These are phyloP conservation scores for Leccinum obscurum DNA, from an alignment of 768 basidiomycete genomes.

Conservation along the genomic window DNA sequence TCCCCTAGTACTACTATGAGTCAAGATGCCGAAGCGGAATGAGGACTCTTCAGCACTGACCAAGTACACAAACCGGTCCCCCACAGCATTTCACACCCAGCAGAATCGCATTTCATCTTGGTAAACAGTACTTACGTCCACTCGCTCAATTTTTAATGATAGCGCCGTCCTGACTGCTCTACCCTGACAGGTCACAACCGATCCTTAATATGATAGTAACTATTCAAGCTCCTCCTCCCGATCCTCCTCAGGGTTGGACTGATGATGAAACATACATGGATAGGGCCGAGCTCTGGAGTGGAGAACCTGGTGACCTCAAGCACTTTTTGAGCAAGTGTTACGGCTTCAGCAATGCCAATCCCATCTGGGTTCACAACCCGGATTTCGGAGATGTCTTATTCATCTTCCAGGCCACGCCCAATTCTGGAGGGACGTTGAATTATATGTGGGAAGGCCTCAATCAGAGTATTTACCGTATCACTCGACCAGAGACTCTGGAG, in stretches of 20 bases:
- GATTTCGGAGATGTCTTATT: background rate
- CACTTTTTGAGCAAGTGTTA: background rate
- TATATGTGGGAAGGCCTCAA: background rate
- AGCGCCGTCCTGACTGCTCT: background rate
- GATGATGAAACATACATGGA: background rate
- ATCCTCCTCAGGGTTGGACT: constrained; percentile 3
- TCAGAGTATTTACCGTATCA: background rate
- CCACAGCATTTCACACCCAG: no score
- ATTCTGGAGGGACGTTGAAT: background rate
- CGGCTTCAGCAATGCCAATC: background rate
- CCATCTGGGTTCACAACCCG: background rate
- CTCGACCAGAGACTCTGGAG: background rate
- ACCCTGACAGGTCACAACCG: background rate
- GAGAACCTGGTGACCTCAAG: background rate
- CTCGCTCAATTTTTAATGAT: background rate
- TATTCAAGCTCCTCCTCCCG: background rate
- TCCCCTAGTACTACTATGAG: no score
- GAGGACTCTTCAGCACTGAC: no score
- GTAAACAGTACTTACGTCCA: background rate
- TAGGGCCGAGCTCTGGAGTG: background rate
- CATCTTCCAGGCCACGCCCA: constrained; percentile 4
- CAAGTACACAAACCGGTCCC: no score
- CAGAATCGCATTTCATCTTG: no score
- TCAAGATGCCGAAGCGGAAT: no score
- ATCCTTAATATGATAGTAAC: background rate